A percentile compares a stretch with the other conserved stretches of the same genome.
These are phyloP conservation scores for Didymella keratinophila DNA, from an alignment of 2,329 filamentous ascomycete species.

Conservation along the genomic window DNA sequence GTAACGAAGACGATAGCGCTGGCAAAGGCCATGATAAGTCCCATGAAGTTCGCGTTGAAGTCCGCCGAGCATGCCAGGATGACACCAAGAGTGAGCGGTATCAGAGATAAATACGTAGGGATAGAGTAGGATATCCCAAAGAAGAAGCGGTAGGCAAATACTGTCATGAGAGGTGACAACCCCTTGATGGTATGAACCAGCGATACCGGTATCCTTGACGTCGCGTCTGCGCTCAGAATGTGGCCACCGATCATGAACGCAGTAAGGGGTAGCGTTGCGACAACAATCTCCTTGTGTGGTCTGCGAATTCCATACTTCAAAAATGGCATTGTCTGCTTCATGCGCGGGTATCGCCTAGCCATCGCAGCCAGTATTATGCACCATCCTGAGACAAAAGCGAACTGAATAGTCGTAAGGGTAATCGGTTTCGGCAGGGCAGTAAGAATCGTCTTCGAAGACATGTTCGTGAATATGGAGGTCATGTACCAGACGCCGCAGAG, in stretches of 20 bases:
- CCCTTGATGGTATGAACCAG: constrained; percentile 99
- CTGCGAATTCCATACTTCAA: constrained; percentile 83
- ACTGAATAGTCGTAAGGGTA: constrained; percentile 91
- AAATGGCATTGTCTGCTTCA: constrained; percentile 77
- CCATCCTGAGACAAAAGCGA: constrained; percentile 88
- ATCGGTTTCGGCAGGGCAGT: constrained; percentile 90
- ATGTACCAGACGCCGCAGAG: constrained; percentile 93
- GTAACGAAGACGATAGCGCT: constrained; percentile 96
- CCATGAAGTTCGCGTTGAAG: constrained; percentile 86
- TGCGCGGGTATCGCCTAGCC: constrained; percentile 72
- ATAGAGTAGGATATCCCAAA: constrained; percentile 88
- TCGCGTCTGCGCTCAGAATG: constrained; percentile 91
- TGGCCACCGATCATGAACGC: constrained; percentile 94
- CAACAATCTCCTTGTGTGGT: constrained; percentile 82
- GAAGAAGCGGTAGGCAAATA: constrained; percentile 87
- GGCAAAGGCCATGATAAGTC: constrained; percentile 86
- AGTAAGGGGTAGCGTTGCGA: constrained; percentile 88
- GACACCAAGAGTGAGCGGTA: constrained; percentile 93
- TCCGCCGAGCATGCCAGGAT: constrained; percentile 95
- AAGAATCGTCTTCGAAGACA: constrained; percentile 95
- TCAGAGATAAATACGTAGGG: constrained; percentile 75
- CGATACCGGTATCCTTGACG: constrained; percentile 92
- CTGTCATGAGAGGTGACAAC: constrained; percentile 92
- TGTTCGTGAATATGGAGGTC: constrained; percentile 95
- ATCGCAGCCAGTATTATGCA: constrained; percentile 82